Base-by-base conservation (phyloP, 352 stramenopile genomes). In the Phytophthora pini region DNA sequence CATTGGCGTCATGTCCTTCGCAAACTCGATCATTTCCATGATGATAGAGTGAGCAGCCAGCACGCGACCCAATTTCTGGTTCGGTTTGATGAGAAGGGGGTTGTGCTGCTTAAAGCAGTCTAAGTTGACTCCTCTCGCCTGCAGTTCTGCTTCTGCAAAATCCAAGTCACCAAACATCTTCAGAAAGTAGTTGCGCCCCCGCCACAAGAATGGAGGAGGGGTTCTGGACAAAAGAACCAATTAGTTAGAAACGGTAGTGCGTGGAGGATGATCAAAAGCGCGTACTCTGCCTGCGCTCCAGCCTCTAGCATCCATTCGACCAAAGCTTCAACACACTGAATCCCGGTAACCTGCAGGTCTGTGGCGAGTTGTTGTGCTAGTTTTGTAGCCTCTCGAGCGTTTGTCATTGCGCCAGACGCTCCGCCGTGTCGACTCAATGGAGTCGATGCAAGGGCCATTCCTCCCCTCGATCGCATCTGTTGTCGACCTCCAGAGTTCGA, bases 281-380 rank as follows among this genome's bases (percentile, higher is more conserved):
- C 83, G 52, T 78, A 92, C 84, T 88, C 80, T 51, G 78, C 72
- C 44, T 89, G 81, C 5, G 80, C 80, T 15, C 84, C 84, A 34
- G 81, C 81, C 49, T 91, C 80, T 9, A 93, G 72, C 80, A 93
- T 93, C 84, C 84, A 93, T 61, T 92, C 84, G 7, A 93, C 84
- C 27, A 93, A 72, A 13, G 77, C 71, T 74, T 93, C 84, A 5
- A 93, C 82, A n/a, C 78, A 88, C 41, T 92, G 80, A 13, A 92
- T 89, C 1, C 84, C 84, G 1, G 73, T 54, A 41, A 90, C 34
- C 53, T 93, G 84, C 5, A 93, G 65, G 44, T 90, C 79, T 5
- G 73, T 77, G 3, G 77, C 81, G 1, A 93, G 72, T 46, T 90
- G 79, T n/a, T 90, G 82, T 0, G 81, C 84, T 48, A 92, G 50